Conservation (phyloP, 148 eudicot genomes). For the Chenopodium suecicum region DNA sequence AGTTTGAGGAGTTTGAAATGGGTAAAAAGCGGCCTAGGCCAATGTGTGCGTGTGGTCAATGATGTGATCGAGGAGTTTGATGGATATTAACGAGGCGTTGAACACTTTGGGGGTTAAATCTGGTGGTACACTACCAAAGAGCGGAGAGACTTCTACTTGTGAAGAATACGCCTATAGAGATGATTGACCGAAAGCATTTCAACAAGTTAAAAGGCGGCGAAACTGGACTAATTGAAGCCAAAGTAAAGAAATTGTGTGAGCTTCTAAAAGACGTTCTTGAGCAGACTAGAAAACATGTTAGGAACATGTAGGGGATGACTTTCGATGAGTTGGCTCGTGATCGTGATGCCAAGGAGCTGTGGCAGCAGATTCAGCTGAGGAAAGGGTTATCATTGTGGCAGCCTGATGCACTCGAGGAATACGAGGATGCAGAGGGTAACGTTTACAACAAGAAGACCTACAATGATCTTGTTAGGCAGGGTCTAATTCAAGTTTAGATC, state of each 20-base stretch:
- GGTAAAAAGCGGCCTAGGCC: background rate
- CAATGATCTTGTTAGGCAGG: no score
- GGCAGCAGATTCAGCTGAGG: no score
- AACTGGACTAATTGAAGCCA: constrained; percentile 13
- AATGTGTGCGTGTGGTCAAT: background rate
- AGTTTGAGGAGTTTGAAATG: background rate
- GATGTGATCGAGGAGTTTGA: background rate
- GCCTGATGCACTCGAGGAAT: no score
- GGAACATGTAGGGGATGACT: constrained; percentile 13
- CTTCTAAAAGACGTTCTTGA: background rate
- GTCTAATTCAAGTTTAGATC: no score
- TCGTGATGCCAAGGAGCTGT: no score
- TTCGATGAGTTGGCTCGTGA: no score
- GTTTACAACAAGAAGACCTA: no score
- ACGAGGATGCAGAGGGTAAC: no score
- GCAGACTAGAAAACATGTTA: constrained; percentile 1
- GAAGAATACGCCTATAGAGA: background rate
- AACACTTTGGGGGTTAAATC: constrained; percentile 11
- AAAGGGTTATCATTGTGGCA: no score
- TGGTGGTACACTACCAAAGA: constrained; percentile 15
- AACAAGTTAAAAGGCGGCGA: background rate
- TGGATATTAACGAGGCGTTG: background rate
- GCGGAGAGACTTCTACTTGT: constrained; percentile 9
- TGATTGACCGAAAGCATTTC: background rate
- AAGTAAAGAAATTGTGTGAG: constrained; percentile 14